phyloP scores from a whole-genome alignment of 139 green algal species.

The Bryopsis sp. region DNA sequence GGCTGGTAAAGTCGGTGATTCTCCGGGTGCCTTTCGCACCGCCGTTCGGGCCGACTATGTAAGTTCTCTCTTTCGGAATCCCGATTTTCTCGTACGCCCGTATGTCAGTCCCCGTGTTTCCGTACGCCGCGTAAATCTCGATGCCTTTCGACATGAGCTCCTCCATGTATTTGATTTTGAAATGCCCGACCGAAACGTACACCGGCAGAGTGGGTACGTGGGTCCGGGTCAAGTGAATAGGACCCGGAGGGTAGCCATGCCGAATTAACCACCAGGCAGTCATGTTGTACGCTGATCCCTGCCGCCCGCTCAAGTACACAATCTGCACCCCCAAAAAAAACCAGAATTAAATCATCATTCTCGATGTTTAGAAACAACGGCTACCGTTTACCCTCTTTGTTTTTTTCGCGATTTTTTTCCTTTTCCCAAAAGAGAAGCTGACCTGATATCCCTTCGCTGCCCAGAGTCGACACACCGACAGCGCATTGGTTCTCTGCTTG shows the following conservation, averaged over 20 bases:
- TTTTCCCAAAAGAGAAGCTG: constrained; percentile 24
- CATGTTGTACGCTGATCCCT: constrained; percentile 32
- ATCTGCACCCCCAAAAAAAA: constrained; percentile 7
- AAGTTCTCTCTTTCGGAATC: constrained; percentile 28
- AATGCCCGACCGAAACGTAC: constrained; percentile 30
- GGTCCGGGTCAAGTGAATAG: constrained; percentile 28
- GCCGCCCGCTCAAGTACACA: constrained; percentile 13
- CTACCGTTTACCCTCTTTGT: too few relatives aligned
- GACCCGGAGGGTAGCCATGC: constrained; percentile 28
- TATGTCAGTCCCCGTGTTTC: constrained; percentile 29
- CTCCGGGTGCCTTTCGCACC: constrained; percentile 25
- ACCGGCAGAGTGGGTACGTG: constrained; percentile 27
- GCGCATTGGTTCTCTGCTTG: constrained; percentile 7
- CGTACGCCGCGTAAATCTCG: constrained; percentile 26
- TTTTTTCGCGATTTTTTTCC: too few relatives aligned
- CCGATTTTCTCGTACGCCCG: constrained; percentile 22
- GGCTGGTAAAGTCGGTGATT: constrained; percentile 29
- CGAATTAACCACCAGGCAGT: constrained; percentile 25
- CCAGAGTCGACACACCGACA: constrained; percentile 26
- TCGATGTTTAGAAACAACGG: too few relatives aligned
- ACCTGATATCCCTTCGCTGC: constrained; percentile 36
- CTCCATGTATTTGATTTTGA: constrained; percentile 31
- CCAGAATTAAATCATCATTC: constrained; percentile 1
- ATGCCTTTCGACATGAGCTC: constrained; percentile 23
- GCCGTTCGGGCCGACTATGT: constrained; percentile 26